Evolutionary conservation across 768 basidiomycete species (phyloP).

Genomic region (Fibroporia radiculosa): DNA sequence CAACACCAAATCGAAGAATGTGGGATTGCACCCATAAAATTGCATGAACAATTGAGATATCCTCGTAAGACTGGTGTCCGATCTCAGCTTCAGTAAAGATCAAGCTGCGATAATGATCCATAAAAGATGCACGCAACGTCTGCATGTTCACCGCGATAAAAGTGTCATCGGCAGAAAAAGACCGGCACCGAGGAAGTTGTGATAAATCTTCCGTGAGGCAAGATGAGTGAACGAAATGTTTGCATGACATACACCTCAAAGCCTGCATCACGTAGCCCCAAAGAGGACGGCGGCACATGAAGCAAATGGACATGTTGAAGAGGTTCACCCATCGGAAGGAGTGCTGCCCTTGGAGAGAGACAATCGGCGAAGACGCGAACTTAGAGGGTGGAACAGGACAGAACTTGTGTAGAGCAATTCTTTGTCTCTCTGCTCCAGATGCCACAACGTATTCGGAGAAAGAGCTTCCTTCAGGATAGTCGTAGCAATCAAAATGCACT

Average conservation of each 20-base stretch:
- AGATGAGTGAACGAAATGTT: conserved; percentile 46
- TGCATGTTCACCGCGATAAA: conserved; percentile 46
- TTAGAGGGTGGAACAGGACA: conserved; percentile 37
- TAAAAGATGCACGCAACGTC: conserved; percentile 49
- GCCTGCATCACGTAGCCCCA: conserved; percentile 68
- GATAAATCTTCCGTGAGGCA: conserved; percentile 32
- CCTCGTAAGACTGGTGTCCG: conserved; percentile 50
- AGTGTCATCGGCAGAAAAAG: conserved; percentile 30
- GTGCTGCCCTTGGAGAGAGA: conserved; percentile 34
- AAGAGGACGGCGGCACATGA: conserved; percentile 56
- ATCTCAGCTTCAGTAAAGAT: conserved; percentile 39
- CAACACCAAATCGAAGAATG: conserved; percentile 58
- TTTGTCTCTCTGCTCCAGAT: conserved; percentile 40
- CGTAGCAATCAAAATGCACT: conserved; percentile 77
- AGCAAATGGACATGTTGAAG: conserved; percentile 70
- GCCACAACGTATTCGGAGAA: conserved; percentile 44
- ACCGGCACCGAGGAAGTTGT: conserved; percentile 33
- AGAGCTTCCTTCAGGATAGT: conserved; percentile 56
- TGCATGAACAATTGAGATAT: conserved; percentile 52
- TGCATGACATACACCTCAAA: conserved; percentile 54
- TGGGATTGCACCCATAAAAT: conserved; percentile 63
- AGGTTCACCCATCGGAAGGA: conserved; percentile 51
- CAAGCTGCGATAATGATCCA: conserved; percentile 40
- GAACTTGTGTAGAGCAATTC: conserved; percentile 56
- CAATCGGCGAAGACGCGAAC: conserved; percentile 15